Evolutionary conservation across 345 rosid species (phyloP).

Genomic region (Atalantia buxifolia): DNA sequence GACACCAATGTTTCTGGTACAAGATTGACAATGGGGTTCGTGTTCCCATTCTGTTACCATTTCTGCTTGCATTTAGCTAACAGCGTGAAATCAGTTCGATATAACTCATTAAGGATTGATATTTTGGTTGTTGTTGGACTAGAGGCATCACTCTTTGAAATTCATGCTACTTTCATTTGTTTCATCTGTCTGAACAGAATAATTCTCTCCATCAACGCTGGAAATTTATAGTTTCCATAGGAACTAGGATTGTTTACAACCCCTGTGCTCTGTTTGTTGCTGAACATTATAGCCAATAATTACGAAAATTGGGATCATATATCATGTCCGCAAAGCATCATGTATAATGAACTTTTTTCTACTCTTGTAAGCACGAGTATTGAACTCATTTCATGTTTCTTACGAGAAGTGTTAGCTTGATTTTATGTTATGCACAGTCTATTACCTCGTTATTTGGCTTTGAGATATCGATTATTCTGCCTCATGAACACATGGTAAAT

Average conservation of each 20-base stretch:
- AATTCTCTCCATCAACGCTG: background rate
- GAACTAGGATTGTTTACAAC: background rate
- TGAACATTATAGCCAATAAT: background rate
- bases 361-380: background rate
- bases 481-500: slow-evolving; percentile 1
- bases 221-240: background rate
- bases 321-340: background rate
- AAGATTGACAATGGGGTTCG: slow-evolving; percentile 82
- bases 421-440: background rate
- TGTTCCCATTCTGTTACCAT: slow-evolving; percentile 47
- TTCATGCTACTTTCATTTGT: background rate
- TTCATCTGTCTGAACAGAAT: background rate
- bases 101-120: background rate
- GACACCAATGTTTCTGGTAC: slow-evolving; percentile 99
- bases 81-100: background rate
- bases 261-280: background rate
- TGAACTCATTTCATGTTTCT: background rate
- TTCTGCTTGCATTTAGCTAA: background rate
- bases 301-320: background rate
- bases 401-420: background rate
- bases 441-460: background rate
- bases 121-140: background rate
- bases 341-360: background rate
- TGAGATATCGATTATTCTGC: background rate
- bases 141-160: background rate